Conservation (phyloP, 768 basidiomycete species). For the Mycena vitilis region DNA sequence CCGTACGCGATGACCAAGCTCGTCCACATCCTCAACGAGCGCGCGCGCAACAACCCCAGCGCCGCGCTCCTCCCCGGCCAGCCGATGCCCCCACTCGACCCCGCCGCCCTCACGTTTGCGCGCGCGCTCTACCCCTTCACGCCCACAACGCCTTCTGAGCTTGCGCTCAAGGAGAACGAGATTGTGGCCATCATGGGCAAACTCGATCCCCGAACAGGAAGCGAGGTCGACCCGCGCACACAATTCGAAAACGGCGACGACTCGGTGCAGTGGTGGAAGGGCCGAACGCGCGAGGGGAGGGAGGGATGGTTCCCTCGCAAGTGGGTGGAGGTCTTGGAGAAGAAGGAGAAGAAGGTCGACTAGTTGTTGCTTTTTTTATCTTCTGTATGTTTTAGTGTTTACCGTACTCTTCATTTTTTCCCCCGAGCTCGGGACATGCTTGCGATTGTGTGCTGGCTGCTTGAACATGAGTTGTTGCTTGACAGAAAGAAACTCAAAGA, state of each 20-base stretch:
- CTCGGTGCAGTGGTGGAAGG: slow-evolving; percentile 82
- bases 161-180: slow-evolving; percentile 87
- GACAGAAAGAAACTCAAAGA: too few relatives aligned
- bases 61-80: slow-evolving; percentile 49
- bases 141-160: slow-evolving; percentile 79
- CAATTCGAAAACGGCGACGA: slow-evolving; percentile 67
- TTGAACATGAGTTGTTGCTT: too few relatives aligned
- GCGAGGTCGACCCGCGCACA: slow-evolving; percentile 72
- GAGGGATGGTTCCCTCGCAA: slow-evolving; percentile 96
- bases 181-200: slow-evolving; percentile 93
- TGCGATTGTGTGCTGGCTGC: too few relatives aligned
- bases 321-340: slow-evolving; percentile 82
- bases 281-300: slow-evolving; percentile 89
- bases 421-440: too few relatives aligned
- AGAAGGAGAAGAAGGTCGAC: slow-evolving; percentile 47
- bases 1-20: slow-evolving; percentile 95
- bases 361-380: slow-evolving; percentile 9
- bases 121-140: slow-evolving; percentile 84
- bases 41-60: slow-evolving; percentile 62
- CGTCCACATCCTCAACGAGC: slow-evolving; percentile 78
- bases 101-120: slow-evolving; percentile 84
- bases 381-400: too few relatives aligned
- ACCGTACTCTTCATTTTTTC: too few relatives aligned
- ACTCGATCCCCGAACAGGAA: slow-evolving; percentile 75
- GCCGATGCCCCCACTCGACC: slow-evolving; percentile 75